Evolutionary conservation across 331 rosid species (phyloP), one percentile per base, ranked within the genome.

Genomic region (Prunus yedoensis): DNA sequence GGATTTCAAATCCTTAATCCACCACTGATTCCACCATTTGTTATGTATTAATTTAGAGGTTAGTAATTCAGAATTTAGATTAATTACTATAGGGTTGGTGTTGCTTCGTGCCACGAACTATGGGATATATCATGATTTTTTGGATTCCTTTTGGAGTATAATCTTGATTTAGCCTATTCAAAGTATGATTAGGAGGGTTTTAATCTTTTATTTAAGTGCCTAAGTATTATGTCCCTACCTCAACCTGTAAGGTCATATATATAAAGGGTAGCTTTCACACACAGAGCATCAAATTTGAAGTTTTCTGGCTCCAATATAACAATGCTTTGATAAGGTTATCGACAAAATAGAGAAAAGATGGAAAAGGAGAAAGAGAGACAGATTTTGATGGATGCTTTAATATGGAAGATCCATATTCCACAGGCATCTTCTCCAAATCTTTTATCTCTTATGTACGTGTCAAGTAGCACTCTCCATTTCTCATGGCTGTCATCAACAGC

Each of bases 341-440:
- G 51, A 30, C 4, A 38, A 65, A n/a, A 18, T 18, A 16, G 70
- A 16, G 17, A 65, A 25, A 35, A 73, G 77, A 73, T 58, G 52
- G 51, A 46, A 45, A 73, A 51, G 27, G 30, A 58, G 43, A 45
- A 32, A 49, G 23, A 45, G 53, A 27, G 30, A 43, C 14, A 32
- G 49, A 27, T 49, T 54, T 25, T 41, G 32, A 46, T 70, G 13
- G 76, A 64, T 75, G 73, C 84, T 75, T 63, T 25, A 30, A 41
- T 30, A 50, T 59, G 74, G 66, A 81, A 74, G 73, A 80, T 80
- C 77, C 77, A 74, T 64, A 5, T 51, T 74, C 77, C 77, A 74
- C 47, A 3, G 57, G 80, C 80, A 80, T 74, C 76, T 80, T 62
- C 83, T 74, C 38, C 60, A 21, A 60, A 58, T 4, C 35, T 23